Evolutionary conservation across 192 early-diverging fungal genomes (phyloP).

Genomic region (Helicostylum pulchrum): DNA sequence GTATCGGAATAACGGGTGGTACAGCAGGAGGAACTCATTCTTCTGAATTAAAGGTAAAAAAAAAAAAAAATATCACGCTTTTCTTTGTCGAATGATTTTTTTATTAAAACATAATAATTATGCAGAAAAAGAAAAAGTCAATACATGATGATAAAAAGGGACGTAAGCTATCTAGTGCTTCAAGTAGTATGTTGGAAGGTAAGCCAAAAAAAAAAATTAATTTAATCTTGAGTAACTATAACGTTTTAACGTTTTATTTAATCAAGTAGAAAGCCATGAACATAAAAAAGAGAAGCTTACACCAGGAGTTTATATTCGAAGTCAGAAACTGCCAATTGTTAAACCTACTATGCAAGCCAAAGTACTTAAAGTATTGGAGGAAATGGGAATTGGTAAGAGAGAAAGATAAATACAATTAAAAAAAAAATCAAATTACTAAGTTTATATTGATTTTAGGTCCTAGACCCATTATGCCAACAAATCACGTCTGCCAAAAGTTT

Average conservation of each 20-base stretch:
- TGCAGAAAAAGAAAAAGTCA: conserved; percentile 36
- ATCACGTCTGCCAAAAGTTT: conserved; percentile 73
- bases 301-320: conserved; percentile 62
- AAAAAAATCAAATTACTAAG: neutral
- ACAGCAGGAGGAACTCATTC: conserved; percentile 19
- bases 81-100: neutral
- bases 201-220: neutral
- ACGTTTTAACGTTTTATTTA: neutral
- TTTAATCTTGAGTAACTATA: neutral
- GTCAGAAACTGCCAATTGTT: conserved; percentile 52
- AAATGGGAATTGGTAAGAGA: conserved; percentile 51
- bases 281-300: conserved; percentile 53
- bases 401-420: neutral
- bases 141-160: conserved; percentile 28
- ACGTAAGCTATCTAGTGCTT: conserved; percentile 27
- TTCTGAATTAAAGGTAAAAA: conserved; percentile 24
- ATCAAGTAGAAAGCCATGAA: neutral
- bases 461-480: conserved; percentile 84
- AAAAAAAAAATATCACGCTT: neutral
- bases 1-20: conserved; percentile 38
- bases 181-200: conserved; percentile 17
- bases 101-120: no score
- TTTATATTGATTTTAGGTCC: conserved; percentile 20
- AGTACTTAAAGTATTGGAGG: conserved; percentile 52
- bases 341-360: conserved; percentile 51